Conservation (phyloP, 768 basidiomycete genomes). For the Lyophyllum decastes region DNA sequence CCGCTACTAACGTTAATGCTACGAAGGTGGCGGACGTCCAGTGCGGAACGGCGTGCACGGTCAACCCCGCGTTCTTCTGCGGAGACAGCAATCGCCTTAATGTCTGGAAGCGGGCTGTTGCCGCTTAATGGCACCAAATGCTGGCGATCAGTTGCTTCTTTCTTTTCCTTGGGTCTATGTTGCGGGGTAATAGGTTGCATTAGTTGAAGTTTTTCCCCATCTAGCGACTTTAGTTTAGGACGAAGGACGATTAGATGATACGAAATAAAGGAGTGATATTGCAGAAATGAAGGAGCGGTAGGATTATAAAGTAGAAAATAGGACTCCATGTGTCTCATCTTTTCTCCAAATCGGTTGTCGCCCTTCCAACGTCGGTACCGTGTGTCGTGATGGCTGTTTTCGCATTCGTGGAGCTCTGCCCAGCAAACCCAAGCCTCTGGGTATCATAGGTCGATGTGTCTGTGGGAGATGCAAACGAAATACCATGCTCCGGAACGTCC, state of each 20-base stretch:
- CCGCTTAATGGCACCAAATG: not conserved
- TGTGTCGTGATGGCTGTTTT: too few species aligned
- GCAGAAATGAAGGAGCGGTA: too few species aligned
- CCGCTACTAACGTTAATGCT: not conserved
- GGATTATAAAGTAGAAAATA: too few species aligned
- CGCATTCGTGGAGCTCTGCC: too few species aligned
- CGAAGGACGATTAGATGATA: not conserved
- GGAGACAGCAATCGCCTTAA: slow-evolving; percentile 9
- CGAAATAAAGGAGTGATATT: too few species aligned
- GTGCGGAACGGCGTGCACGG: slow-evolving; percentile 6
- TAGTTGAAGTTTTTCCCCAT: not conserved
- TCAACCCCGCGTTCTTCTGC: slow-evolving; percentile 10
- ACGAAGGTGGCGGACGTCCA: slow-evolving; percentile 2
- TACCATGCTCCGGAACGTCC: not conserved
- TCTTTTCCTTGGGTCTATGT: not conserved
- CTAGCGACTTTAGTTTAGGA: not conserved
- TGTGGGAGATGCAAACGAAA: not conserved
- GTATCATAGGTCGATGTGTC: too few species aligned
- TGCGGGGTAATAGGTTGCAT: not conserved
- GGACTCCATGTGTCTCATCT: too few species aligned
- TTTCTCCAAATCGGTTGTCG: too few species aligned
- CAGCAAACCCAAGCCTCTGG: too few species aligned
- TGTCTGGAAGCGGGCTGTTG: not conserved
- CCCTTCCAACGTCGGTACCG: too few species aligned
- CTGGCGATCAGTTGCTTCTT: not conserved